Percentiles rank a stretch among this genome's conserved stretches.
Evolutionary conservation across 2,329 filamentous ascomycete genomes (phyloP).

Genomic region (Ramularia collo-cygni): DNA sequence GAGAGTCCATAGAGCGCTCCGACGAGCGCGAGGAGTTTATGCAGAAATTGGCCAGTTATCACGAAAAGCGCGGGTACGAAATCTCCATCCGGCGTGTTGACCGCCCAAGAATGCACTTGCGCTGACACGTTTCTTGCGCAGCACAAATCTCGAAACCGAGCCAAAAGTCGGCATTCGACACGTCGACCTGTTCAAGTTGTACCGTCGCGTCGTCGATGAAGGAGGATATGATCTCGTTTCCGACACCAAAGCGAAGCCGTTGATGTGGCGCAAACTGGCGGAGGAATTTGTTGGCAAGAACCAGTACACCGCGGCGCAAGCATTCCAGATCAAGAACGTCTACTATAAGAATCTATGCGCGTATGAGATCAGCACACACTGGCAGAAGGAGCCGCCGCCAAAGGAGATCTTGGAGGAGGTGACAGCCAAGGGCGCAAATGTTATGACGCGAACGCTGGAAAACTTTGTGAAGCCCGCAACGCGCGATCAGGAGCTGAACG

Average conservation of each 20-base stretch:
- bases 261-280: conserved; percentile 76
- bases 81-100: neutral
- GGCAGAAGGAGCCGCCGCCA: conserved; percentile 74
- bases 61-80: conserved; percentile 64
- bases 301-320: conserved; percentile 71
- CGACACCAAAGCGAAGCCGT: conserved; percentile 63
- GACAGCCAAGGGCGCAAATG: conserved; percentile 70
- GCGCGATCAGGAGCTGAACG: conserved; percentile 45
- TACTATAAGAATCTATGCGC: conserved; percentile 84
- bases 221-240: conserved; percentile 80
- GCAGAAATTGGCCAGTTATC: conserved; percentile 62
- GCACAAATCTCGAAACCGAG: conserved; percentile 68
- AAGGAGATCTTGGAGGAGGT: conserved; percentile 78
- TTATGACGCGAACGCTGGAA: conserved; percentile 72
- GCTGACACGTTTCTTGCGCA: conserved; percentile 29
- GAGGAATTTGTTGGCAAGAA: conserved; percentile 68
- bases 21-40: conserved; percentile 75
- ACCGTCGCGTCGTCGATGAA: conserved; percentile 65
- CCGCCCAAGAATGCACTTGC: conserved; percentile 2
- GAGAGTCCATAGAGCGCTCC: conserved; percentile 42
- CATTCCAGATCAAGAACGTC: conserved; percentile 77
- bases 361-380: conserved; percentile 73
- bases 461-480: conserved; percentile 56
- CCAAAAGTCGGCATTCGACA: conserved; percentile 72
- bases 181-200: conserved; percentile 71